Evolutionary conservation across 1,284 basidiomycete genomes (phyloP), one percentile per base, ranked within the genome.

Genomic region (Trichosporon ovoides): DNA sequence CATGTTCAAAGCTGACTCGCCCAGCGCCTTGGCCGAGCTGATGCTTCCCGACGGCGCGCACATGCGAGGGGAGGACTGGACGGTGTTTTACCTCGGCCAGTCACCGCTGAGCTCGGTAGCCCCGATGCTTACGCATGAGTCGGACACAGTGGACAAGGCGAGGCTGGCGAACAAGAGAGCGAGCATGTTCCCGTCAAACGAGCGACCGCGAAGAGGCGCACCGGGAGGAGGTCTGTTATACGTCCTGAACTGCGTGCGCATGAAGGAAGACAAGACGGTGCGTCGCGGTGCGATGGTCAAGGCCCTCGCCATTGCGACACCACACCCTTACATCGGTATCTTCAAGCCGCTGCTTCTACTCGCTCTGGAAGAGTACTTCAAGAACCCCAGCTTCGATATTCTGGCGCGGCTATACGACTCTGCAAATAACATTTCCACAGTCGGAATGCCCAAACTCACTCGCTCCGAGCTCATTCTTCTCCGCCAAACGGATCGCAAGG

Each of bases 21-120:
- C 7, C 67, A 96, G 93, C 64, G 84, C 92, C 22, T 82, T 98
- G 3, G 96, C 95, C 1, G 95, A 97, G 78, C 84, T 96, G 62
- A 99, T 99, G 95, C 82, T 99, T 16, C 95, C 95, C 1, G 95
- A 98, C 75, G 96, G 96, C 13, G 93, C 93, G 13, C 96, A 99
- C 76, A 85, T 88, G 52, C 87, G 95, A 63, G 80, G 87, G 14
- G 91, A 96, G 75, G 95, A 98, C 76, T 98, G 94, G 95, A 98
- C 95, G 3, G 86, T 97, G 56, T 98, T 98, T 82, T 97, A 96
- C 75, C 84, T 98, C 52, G 96, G 96, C 71, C 93, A 96, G 78
- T 91, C 89, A 0, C 82, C 85, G 0, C 88, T 87, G 76, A 91
- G 91, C 70, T 87, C 86, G 11, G 89, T 94, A 64, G 84, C 85